Base-by-base conservation (phyloP, 1,139 yeast genomes). In the Cylindricascospora bacillispora region DNA sequence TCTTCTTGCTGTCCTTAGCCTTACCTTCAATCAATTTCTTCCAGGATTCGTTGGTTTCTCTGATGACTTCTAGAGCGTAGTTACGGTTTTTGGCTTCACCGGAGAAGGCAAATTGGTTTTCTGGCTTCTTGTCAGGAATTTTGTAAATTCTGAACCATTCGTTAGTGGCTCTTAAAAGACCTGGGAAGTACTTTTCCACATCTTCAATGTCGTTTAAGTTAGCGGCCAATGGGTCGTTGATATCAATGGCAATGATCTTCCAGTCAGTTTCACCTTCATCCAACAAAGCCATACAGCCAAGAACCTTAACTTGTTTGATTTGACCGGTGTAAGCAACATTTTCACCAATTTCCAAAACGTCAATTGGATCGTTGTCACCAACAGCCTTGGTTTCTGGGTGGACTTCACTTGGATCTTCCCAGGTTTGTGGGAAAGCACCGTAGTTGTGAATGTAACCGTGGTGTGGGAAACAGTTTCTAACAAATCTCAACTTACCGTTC, bases 181-280 rank as follows among this genome's bases (percentile, higher is more conserved):
- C 89, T 37, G 95, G 95, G 54, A 80, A 69, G 47, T 72, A 72
- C 45, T 63, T 65, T 48, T 69, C 76, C 36, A 83, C 82, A 51
- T 82, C 93, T 46, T 72, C 76, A 38, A 83, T 68, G 54, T 78
- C 89, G 50, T 73, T 63, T 39, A 82, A 58, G 53, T 77, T 73
- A 27, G 70, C 53, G 30, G 93, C 85, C 44, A 81, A 62, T 36
- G 89, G 85, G 54, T 83, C 95, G 36, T 70, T 65, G 31, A 68
- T 63, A 49, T 77, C 79, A 43, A 83, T 70, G 39, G 74, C 93
- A 47, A 83, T 71, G 33, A 83, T 72, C 59, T 83, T 83, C 95
- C 95, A 83, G 60, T 83, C 95, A 43, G 92, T 74, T 60, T 82
- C 94, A 37, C 94, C 94, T 56, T 82, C 94, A 52, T 83, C 94